A percentile compares a stretch with the other conserved stretches of the same genome.
Conservation (phyloP, 495 filamentous ascomycete species). For the Filosporella fistucella region DNA sequence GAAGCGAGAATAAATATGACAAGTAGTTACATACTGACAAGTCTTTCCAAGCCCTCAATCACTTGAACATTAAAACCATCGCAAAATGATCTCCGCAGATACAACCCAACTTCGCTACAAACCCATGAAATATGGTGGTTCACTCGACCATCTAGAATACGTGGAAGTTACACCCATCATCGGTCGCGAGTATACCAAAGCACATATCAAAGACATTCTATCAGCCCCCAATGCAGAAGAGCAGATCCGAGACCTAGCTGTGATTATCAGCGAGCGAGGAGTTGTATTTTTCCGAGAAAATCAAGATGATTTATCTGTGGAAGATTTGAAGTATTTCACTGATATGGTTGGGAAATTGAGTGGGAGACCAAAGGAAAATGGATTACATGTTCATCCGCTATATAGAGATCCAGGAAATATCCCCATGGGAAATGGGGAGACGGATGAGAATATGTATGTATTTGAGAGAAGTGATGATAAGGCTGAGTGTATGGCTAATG, state of each 20-base stretch:
- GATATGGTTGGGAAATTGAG: slow-evolving; percentile 34
- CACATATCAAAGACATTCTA: slow-evolving; percentile 58
- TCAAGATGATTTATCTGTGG: slow-evolving; percentile 34
- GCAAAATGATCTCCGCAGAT: slow-evolving; percentile 16
- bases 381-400: slow-evolving; percentile 38
- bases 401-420: slow-evolving; percentile 39
- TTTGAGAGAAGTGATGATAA: neutral
- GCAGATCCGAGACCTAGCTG: slow-evolving; percentile 62
- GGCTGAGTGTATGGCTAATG: neutral
- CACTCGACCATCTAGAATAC: slow-evolving; percentile 37
- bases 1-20: neutral
- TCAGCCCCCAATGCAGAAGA: slow-evolving; percentile 61
- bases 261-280: slow-evolving; percentile 40
- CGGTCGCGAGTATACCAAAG: slow-evolving; percentile 59
- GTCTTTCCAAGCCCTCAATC: neutral
- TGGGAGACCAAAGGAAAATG: slow-evolving; percentile 36
- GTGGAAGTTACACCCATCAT: slow-evolving; percentile 68
- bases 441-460: slow-evolving; percentile 30
- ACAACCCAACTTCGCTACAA: slow-evolving; percentile 19
- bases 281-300: slow-evolving; percentile 29
- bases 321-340: slow-evolving; percentile 35
- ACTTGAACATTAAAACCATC: neutral
- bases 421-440: slow-evolving; percentile 35
- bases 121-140: slow-evolving; percentile 24
- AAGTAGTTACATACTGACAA: neutral